phyloP scores from a whole-genome alignment of 192 early-diverging fungal genomes.

The Gonapodya sp. region DNA sequence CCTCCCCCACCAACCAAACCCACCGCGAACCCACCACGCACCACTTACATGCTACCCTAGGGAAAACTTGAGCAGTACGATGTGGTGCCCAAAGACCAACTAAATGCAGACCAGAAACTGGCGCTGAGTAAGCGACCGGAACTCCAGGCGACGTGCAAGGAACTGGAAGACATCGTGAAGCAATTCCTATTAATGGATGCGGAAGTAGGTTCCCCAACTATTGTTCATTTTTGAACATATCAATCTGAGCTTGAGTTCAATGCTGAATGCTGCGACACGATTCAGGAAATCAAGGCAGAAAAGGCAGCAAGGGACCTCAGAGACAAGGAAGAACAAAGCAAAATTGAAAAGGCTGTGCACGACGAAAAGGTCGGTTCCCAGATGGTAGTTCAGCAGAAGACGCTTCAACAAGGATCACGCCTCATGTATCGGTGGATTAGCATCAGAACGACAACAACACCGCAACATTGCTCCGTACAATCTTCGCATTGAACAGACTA shows the following conservation, averaged over 20 bases:
- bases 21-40: too few species aligned
- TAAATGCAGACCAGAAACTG: conserved; percentile 39
- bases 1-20: too few species aligned
- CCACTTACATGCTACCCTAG: conserved; percentile 19
- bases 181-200: conserved; percentile 21
- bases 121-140: conserved; percentile 31
- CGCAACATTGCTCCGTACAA: neutral
- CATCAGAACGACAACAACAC: neutral
- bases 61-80: conserved; percentile 37
- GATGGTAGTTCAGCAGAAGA: too few species aligned
- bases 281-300: conserved; percentile 1
- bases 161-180: conserved; percentile 35
- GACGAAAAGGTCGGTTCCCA: neutral
- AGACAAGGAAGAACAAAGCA: conserved; percentile 1
- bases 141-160: conserved; percentile 25
- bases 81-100: conserved; percentile 12
- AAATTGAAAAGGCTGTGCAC: neutral
- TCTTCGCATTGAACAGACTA: neutral
- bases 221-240: neutral
- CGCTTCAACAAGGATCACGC: too few species aligned
- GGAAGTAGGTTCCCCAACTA: conserved; percentile 18
- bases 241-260: neutral
- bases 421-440: too few species aligned
- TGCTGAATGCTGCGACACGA: neutral
- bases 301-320: neutral